These are phyloP conservation scores for Alisma plantagoaquatica DNA, from an alignment of 106 monocot genomes.

Conservation along the genomic window DNA sequence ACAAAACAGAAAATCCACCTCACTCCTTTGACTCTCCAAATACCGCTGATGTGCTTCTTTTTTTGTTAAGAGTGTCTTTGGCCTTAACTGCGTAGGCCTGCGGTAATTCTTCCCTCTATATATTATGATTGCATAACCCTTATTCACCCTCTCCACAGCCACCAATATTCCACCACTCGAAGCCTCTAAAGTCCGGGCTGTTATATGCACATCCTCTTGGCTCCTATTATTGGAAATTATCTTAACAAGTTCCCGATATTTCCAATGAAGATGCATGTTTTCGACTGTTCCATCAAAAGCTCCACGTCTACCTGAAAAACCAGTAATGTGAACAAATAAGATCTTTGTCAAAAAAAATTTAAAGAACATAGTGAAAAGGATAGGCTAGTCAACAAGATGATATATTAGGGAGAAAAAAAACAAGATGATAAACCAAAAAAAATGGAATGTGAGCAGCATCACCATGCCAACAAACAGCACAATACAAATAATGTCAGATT, in stretches of 20 bases:
- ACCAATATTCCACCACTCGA: slow-evolving; percentile 97
- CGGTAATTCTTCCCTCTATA: slow-evolving; percentile 91
- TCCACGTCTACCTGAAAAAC: slow-evolving; percentile 72
- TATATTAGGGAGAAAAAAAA: neutral
- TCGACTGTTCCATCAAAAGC: slow-evolving; percentile 97
- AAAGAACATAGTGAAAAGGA: neutral
- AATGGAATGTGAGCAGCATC: neutral
- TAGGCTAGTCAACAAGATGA: neutral
- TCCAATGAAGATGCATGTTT: slow-evolving; percentile 99
- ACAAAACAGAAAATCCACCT: slow-evolving; percentile 35
- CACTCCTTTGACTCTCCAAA: slow-evolving; percentile 66
- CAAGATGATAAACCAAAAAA: neutral
- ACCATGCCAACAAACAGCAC: neutral
- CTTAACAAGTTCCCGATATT: slow-evolving; percentile 95
- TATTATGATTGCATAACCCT: slow-evolving; percentile 90
- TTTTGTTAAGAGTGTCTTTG: slow-evolving; percentile 67
- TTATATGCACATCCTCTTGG: slow-evolving; percentile 40
- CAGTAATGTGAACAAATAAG: neutral
- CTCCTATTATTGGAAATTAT: slow-evolving; percentile 61
- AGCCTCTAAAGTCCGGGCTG: slow-evolving; percentile 61
- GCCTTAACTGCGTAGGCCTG: slow-evolving; percentile 61
- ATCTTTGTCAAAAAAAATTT: neutral
- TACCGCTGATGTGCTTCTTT: slow-evolving; percentile 67
- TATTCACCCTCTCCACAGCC: slow-evolving; percentile 79
- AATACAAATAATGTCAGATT: neutral